Base-by-base conservation (phyloP, 768 basidiomycete species). In the Gymnopilus junonius region DNA sequence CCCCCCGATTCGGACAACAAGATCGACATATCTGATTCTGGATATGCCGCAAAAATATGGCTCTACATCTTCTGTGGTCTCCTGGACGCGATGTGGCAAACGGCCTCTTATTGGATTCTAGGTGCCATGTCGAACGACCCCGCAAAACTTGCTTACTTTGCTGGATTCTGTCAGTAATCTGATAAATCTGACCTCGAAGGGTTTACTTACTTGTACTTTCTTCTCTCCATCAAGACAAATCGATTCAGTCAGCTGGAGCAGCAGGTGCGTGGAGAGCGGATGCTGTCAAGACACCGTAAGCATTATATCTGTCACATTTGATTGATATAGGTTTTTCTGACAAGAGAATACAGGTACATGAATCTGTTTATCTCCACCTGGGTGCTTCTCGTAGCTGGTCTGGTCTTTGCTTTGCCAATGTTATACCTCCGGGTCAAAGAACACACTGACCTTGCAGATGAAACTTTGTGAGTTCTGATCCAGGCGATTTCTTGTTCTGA, bases 61-160 rank as follows among this genome's bases (percentile, higher is more conserved):
- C 75, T 94, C 3, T 93, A 88, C 74, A 84, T 91, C 64, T 85
- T 88, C 75, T 91, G 86, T 65, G 90, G 92, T 27, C 70, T 94
- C 14, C 80, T 93, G 61, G 93, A 94, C 65, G 81, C 92, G 1
- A 89, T 92, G 85, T 94, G 92, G 91, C 93, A 94, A 71, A 93
- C 90, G 1, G 86, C 87, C 0, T 86, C 87, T 5, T 92, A 93
- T 72, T 92, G 91, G 90, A 79, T 91, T 67, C 88, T 92, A 84
- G 92, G 92, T 39, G 89, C 90, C 14, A 91, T 95, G 88, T 91
- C 90, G 23, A 93, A 94, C 67, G 87, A 93, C 73, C 86, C 90
- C 7, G 85, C 82, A 1, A 92, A 92, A 71, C 85, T 94, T 21
- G 92, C 92, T 0, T 83, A 92, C 71, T 89, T 94, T 69, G 80